Evolutionary conservation across 345 rosid species (phyloP), one percentile per base, ranked within the genome.

Genomic region (Ceriops zippeliana): DNA sequence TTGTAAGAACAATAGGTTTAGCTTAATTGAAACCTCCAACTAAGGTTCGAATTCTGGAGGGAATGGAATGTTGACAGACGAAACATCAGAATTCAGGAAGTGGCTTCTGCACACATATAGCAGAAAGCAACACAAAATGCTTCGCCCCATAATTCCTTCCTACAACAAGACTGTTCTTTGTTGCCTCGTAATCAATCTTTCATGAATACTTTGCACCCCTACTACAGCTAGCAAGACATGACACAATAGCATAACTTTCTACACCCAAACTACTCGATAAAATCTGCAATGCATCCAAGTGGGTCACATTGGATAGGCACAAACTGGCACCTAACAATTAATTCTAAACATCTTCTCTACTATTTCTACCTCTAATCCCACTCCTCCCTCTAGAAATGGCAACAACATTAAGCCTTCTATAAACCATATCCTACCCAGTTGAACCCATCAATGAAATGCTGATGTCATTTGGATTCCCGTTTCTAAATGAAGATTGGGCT

Each of bases 171-270:
- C 95, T 93, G 72, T 90, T 90, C 78, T 78, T 93, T 3, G 91
- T 88, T 47, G 97, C 92, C 75, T 89, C 89, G 51, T 88, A 93
- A 66, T 93, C 97, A 63, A 93, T 93, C 68, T 80, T 87, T 95
- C 95, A 86, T 13, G 98, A 93, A 85, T 93, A 97, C 61, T 82
- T 83, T 28, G 89, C 87, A 46, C 97, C 97, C 30, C 95, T 96
- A 34, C 71, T 60, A 10, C 95, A 89, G 57, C 92, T 87, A 60
- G 97, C 96, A 49, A 93, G 91, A 63, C 98, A 91, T 8, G 98
- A 93, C 9, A 90, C 90, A 46, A 89, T 93, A 38, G 90, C 92
- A 70, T 90, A 91, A 52, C 89, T 52, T 30, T 82, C 67, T 64
- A 74, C 56, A 42, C 82, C 88, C 34, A 84, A 83, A 27, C 68